A percentile compares a stretch with the other conserved stretches of the same genome.
phyloP scores from a whole-genome alignment of 805 yeast species.

The Suhomyces sp. region DNA sequence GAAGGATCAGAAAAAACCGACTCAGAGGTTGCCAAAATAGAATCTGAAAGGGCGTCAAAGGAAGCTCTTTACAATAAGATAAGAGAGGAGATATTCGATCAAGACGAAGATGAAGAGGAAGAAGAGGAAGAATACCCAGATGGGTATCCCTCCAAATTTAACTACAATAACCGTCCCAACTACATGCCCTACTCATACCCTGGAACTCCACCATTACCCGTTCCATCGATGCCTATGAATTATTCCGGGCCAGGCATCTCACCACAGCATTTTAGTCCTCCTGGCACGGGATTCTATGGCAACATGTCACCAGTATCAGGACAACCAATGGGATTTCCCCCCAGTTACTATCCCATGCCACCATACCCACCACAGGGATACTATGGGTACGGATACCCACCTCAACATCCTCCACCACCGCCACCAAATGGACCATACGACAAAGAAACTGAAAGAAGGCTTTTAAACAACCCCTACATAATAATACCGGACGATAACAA shows the following conservation, averaged over 20 bases:
- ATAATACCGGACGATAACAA: constrained; percentile 24
- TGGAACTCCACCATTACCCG: constrained; percentile 3
- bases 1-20: not conserved
- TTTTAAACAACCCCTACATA: constrained; percentile 29
- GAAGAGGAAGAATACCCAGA: constrained; percentile 3
- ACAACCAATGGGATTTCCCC: constrained; percentile 1
- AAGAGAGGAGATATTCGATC: constrained; percentile 37
- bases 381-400: constrained; percentile 5
- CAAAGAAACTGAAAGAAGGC: constrained; percentile 25
- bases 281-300: not conserved
- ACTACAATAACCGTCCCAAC: not conserved
- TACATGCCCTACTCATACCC: constrained; percentile 3
- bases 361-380: constrained; percentile 4
- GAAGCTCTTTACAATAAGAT: constrained; percentile 44
- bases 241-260: not conserved
- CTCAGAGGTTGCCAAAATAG: constrained; percentile 23
- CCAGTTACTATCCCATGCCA: constrained; percentile 4
- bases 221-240: constrained; percentile 4
- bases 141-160: not conserved
- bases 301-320: not conserved
- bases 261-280: constrained; percentile 4
- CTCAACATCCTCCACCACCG: too few species aligned
- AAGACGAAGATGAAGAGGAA: constrained; percentile 17
- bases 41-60: constrained; percentile 36
- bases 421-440: constrained; percentile 18